Conservation (phyloP, 1,139 yeast genomes). For the Scheffersomyces quercinus region DNA sequence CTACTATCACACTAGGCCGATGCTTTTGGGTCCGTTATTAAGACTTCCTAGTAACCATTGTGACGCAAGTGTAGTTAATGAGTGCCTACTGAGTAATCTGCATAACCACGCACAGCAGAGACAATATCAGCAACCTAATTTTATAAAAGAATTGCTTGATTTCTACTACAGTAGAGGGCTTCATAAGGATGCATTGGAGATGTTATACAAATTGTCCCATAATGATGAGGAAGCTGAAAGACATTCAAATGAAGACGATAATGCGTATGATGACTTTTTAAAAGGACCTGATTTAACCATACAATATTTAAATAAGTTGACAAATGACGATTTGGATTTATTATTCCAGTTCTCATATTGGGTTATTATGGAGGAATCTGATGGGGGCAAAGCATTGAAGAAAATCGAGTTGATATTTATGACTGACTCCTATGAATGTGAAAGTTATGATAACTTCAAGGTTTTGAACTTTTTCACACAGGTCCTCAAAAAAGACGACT, state of each 20-base stretch:
- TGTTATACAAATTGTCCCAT: slow-evolving; percentile 47
- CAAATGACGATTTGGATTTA: slow-evolving; percentile 49
- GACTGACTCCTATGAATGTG: slow-evolving; percentile 65
- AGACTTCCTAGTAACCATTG: slow-evolving; percentile 73
- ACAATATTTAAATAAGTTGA: slow-evolving; percentile 64
- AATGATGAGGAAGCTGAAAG: slow-evolving; percentile 13
- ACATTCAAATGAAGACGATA: slow-evolving; percentile 14
- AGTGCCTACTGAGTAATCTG: slow-evolving; percentile 43
- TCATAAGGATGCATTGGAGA: slow-evolving; percentile 68
- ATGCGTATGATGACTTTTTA: slow-evolving; percentile 29
- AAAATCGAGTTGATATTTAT: slow-evolving; percentile 60
- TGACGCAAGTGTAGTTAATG: slow-evolving; percentile 62
- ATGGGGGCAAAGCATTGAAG: slow-evolving; percentile 22
- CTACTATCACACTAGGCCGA: slow-evolving; percentile 65
- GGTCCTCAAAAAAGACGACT: slow-evolving; percentile 22
- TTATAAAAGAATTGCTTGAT: slow-evolving; percentile 72
- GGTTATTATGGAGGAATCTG: slow-evolving; percentile 41
- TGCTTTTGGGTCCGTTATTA: slow-evolving; percentile 79
- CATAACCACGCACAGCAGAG: slow-evolving; percentile 22
- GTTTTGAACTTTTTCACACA: slow-evolving; percentile 51
- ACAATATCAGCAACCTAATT: slow-evolving; percentile 37
- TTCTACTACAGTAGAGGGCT: slow-evolving; percentile 66
- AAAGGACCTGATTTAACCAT: slow-evolving; percentile 54
- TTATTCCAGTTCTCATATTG: slow-evolving; percentile 61
- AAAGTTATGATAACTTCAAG: slow-evolving; percentile 52